Evolutionary conservation across 2,329 filamentous ascomycete genomes (phyloP).

Genomic region (Nothophoma quercina): DNA sequence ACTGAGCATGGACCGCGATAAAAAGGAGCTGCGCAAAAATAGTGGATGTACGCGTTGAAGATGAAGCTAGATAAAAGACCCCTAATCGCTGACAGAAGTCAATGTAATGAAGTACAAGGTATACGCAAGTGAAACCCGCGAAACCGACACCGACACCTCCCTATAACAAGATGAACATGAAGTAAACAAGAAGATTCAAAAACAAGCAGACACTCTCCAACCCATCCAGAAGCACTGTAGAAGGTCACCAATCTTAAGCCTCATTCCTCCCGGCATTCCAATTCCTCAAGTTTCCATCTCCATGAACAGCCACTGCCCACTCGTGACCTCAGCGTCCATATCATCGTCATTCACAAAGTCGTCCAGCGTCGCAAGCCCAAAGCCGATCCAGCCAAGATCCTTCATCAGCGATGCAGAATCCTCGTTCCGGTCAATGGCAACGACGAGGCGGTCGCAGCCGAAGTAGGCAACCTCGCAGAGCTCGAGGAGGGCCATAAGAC

Average conservation of each 20-base stretch:
- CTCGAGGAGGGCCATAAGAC: conserved; percentile 85
- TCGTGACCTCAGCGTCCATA: conserved; percentile 60
- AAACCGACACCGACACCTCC: not conserved
- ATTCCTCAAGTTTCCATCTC: conserved; percentile 91
- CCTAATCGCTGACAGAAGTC: not conserved
- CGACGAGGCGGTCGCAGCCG: conserved; percentile 77
- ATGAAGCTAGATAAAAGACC: not conserved
- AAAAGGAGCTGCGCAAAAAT: too few species aligned
- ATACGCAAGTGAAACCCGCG: not conserved
- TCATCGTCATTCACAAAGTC: conserved; percentile 70
- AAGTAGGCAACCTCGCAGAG: conserved; percentile 76
- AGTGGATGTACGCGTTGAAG: too few species aligned
- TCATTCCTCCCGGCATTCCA: too few species aligned
- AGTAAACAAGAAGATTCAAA: not conserved
- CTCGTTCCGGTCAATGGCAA: conserved; percentile 78
- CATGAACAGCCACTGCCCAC: conserved; percentile 84
- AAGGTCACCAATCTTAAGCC: too few species aligned
- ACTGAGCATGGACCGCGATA: too few species aligned
- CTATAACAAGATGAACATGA: not conserved
- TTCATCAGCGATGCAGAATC: conserved; percentile 71
- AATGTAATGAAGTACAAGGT: not conserved
- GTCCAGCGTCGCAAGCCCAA: conserved; percentile 81
- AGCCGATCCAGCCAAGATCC: conserved; percentile 92
- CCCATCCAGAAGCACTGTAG: too few species aligned
- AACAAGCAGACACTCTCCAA: too few species aligned